These are phyloP conservation scores for Apiotrichum akiyoshidainum DNA, from an alignment of 1,284 basidiomycete species.

Conservation along the genomic window DNA sequence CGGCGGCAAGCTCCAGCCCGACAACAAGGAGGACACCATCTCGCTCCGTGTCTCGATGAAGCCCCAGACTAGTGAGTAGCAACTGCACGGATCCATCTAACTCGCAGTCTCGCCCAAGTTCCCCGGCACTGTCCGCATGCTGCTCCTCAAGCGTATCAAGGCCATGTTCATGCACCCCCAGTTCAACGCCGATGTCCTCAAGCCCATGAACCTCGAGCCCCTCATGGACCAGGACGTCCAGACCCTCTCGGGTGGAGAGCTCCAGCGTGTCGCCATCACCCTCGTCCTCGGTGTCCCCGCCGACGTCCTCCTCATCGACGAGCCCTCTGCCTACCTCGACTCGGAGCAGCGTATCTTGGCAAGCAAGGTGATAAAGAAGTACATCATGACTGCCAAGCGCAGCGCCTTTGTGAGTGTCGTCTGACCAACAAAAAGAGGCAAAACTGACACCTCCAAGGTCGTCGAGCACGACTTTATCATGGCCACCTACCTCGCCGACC, in stretches of 20 bases:
- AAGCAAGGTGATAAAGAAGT: slow-evolving; percentile 94
- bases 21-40: slow-evolving; percentile 70
- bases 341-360: slow-evolving; percentile 98
- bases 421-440: too few relatives aligned
- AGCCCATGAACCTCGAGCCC: slow-evolving; percentile 85
- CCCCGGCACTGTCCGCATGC: slow-evolving; percentile 85
- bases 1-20: slow-evolving; percentile 78
- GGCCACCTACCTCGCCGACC: slow-evolving; percentile 92
- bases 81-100: neutral
- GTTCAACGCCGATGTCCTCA: slow-evolving; percentile 93
- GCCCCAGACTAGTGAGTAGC: slow-evolving; percentile 62
- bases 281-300: slow-evolving; percentile 77
- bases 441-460: neutral
- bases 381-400: slow-evolving; percentile 90
- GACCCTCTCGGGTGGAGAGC: slow-evolving; percentile 91
- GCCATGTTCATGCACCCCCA: slow-evolving; percentile 92
- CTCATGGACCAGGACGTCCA: slow-evolving; percentile 96
- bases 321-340: slow-evolving; percentile 64
- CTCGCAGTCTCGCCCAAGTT: slow-evolving; percentile 81
- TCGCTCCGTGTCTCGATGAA: slow-evolving; percentile 83
- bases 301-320: slow-evolving; percentile 72
- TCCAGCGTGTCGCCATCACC: slow-evolving; percentile 92
- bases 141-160: slow-evolving; percentile 90
- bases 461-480: slow-evolving; percentile 39
- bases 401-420: slow-evolving; percentile 71